phyloP scores from a whole-genome alignment of 169 alveolate species.

The Eimeria acervulina region DNA sequence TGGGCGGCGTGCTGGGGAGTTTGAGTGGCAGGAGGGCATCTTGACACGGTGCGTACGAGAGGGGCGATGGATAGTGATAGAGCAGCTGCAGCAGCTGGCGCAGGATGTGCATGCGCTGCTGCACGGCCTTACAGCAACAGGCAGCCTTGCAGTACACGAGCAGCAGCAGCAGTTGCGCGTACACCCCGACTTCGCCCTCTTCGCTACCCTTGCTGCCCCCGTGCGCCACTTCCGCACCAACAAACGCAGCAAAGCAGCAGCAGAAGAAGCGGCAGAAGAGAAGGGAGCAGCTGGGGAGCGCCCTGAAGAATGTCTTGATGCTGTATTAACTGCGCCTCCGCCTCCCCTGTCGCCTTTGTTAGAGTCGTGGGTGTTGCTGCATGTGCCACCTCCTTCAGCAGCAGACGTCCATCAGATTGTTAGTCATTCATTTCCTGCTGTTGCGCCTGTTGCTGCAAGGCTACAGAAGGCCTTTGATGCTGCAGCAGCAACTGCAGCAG shows the following conservation, averaged over 20 bases:
- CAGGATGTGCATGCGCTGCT: constrained; percentile 73
- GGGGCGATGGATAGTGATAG: constrained; percentile 81
- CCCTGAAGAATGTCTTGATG: constrained; percentile 1
- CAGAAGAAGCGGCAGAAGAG: constrained; percentile 7
- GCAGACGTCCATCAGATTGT: constrained; percentile 68
- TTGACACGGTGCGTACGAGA: constrained; percentile 77
- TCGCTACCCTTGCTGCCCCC: constrained; percentile 70
- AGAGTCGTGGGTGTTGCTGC: constrained; percentile 69
- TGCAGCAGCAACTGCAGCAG: constrained; percentile 36
- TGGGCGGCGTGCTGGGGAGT: constrained; percentile 77
- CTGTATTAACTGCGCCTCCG: constrained; percentile 61
- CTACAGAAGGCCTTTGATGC: constrained; percentile 57
- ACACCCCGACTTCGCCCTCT: constrained; percentile 75
- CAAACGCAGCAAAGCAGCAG: neutral
- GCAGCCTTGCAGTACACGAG: constrained; percentile 67
- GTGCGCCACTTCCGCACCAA: neutral
- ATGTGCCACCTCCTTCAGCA: constrained; percentile 71
- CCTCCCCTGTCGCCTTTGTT: constrained; percentile 68
- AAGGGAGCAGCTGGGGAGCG: neutral
- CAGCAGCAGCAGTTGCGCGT: constrained; percentile 71
- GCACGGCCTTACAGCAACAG: constrained; percentile 60
- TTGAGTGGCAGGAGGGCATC: constrained; percentile 82
- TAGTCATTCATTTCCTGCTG: constrained; percentile 34
- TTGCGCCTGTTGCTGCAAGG: constrained; percentile 26
- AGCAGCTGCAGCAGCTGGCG: constrained; percentile 77